These are phyloP conservation scores for Rhodofomes roseus DNA, from an alignment of 1,284 basidiomycete genomes.

Conservation along the genomic window DNA sequence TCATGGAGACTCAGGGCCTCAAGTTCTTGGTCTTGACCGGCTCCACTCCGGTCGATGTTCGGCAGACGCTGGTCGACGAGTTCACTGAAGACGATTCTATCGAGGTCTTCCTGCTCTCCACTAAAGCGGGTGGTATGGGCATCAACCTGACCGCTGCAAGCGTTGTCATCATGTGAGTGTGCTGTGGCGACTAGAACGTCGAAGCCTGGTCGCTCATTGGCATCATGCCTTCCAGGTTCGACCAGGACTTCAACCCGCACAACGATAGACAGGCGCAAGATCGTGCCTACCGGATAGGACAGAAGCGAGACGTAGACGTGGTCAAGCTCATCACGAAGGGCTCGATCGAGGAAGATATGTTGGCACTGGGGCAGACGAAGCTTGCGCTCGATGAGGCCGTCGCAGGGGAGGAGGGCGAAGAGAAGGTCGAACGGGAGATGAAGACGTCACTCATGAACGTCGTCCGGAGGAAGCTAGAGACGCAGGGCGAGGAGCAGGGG, in stretches of 20 bases:
- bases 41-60: constrained; percentile 89
- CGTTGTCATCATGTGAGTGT: constrained; percentile 80
- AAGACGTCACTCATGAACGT: constrained; percentile 79
- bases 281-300: constrained; percentile 97
- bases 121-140: constrained; percentile 92
- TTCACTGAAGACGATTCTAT: constrained; percentile 95
- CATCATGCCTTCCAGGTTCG: constrained; percentile 58
- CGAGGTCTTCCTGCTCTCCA: constrained; percentile 90
- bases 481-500: constrained; percentile 28
- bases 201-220: background rate
- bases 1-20: constrained; percentile 75
- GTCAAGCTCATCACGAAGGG: constrained; percentile 91
- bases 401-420: constrained; percentile 65
- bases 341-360: constrained; percentile 96
- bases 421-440: constrained; percentile 74
- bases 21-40: constrained; percentile 91
- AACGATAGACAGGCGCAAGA: constrained; percentile 97
- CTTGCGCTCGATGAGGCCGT: constrained; percentile 90
- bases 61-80: constrained; percentile 93
- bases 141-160: constrained; percentile 92
- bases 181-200: background rate
- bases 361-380: constrained; percentile 87
- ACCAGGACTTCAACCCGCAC: constrained; percentile 95
- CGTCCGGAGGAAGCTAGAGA: constrained; percentile 65
- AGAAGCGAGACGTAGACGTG: constrained; percentile 87